Base-by-base conservation (phyloP, 345 rosid genomes). In the Populus tremula region DNA sequence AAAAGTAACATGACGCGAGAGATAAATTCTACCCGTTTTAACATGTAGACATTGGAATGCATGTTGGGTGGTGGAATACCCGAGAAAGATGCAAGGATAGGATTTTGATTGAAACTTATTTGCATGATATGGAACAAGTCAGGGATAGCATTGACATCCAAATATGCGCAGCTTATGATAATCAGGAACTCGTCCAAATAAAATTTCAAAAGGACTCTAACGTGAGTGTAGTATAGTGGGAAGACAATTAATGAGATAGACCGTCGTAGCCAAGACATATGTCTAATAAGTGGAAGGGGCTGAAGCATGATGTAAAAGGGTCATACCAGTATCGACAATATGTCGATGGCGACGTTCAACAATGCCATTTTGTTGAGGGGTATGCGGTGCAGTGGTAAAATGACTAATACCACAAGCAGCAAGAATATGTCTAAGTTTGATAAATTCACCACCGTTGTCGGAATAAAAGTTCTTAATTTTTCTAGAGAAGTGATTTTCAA, bases 231-330 rank as follows among this genome's bases (percentile, higher is more conserved):
- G 1, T 0, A 8, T 0, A 5, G n/a, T 12, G 0, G 20, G 20
- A 4, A 65, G 38, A 6, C 39, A 5, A 65, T 65, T 65, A 2
- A 65, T 31, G 2, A 13, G 16, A 16, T 65, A 18, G 0, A 50
- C n/a, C 0, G 11, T 2, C 0, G 1, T 35, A 4, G 36, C 3
- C 0, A 29, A 16, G 18, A 21, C n/a, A 18, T 6, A 50, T 0
- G 56, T 17, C n/a, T 9, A 50, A 2, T 50, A 50, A 50, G 7
- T 50, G 0, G 56, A 50, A 50, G 56, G n/a, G 0, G 6, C 3
- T 0, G 56, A 50, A 5, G n/a, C 56, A 50, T 50, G 56, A 18
- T 50, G 56, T 50, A 50, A 18, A 2, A 50, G 56, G 0, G 56
- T 16, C 56, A 50, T 50, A 5, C 56, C n/a, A 1, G 8, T 50